These are phyloP conservation scores for Meira nashicola DNA, from an alignment of 1,284 basidiomycete species.

Conservation along the genomic window DNA sequence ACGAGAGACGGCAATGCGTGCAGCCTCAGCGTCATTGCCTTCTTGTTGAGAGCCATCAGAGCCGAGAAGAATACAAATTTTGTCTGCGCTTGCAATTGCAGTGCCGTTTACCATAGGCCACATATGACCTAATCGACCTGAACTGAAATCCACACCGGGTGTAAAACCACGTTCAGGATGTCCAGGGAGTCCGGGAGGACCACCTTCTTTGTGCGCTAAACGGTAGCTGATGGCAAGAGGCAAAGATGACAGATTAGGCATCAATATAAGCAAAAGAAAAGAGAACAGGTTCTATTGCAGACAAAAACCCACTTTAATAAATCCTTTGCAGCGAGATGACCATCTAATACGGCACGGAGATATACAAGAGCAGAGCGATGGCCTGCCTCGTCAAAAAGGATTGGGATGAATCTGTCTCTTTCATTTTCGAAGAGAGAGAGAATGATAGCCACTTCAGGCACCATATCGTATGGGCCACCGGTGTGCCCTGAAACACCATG, in stretches of 20 bases:
- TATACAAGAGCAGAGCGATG: slow-evolving; percentile 84
- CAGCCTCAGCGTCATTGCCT: slow-evolving; percentile 80
- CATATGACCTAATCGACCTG: slow-evolving; percentile 54
- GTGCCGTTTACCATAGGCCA: slow-evolving; percentile 68
- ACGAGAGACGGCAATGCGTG: slow-evolving; percentile 74
- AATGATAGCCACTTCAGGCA: slow-evolving; percentile 72
- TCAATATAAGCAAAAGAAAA: too few relatives aligned
- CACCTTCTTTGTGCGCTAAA: slow-evolving; percentile 60
- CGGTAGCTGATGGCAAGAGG: slow-evolving; percentile 62
- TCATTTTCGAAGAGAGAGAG: slow-evolving; percentile 67
- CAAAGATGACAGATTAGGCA: too few relatives aligned
- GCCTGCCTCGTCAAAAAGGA: slow-evolving; percentile 58
- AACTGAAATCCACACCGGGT: slow-evolving; percentile 79
- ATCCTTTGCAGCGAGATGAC: slow-evolving; percentile 66
- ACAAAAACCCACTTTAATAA: too few relatives aligned
- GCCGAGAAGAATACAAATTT: slow-evolving; percentile 73
- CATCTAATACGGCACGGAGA: slow-evolving; percentile 69
- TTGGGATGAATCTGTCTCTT: slow-evolving; percentile 44
- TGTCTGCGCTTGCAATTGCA: slow-evolving; percentile 69
- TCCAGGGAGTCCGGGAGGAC: slow-evolving; percentile 61
- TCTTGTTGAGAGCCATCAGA: slow-evolving; percentile 84
- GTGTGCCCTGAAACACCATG: slow-evolving; percentile 70
- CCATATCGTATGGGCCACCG: slow-evolving; percentile 72
- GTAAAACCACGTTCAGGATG: slow-evolving; percentile 79
- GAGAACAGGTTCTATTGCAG: too few relatives aligned